Evolutionary conservation across 768 basidiomycete genomes (phyloP), one percentile per base, ranked within the genome.

Genomic region (Botryobasidium botryosum): DNA sequence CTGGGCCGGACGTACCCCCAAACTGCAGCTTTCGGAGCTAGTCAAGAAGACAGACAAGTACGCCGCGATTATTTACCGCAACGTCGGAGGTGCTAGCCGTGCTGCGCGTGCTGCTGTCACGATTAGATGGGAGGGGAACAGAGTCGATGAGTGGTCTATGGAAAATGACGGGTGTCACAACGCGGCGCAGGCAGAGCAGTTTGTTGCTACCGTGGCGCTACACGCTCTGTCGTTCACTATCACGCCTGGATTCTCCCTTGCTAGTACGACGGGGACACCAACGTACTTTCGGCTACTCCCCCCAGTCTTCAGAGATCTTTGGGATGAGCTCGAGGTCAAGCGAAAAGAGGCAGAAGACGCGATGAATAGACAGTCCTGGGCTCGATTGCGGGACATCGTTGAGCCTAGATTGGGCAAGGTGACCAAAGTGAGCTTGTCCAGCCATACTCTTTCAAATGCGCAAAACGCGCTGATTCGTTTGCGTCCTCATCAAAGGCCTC

Each of bases 201-300:
- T 87, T 56, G 71, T 92, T 40, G 73, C 92, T 3, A 82, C 81
- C 15, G 61, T 91, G 39, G 88, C 87, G 3, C 64, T 96, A 27
- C 85, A 92, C 58, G 69, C 74, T 3, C 62, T 96, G 26, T 75
- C 73, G 8, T 85, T 77, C 53, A 73, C 76, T 13, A 46, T 59
- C 2, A 68, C 68, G 0, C 70, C 71, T 42, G 80, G 80, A 6
- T 86, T 86, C 59, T 68, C 45, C 13, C 61, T 68, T 26, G 59
- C 61, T 8, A 64, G 66, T 31, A 61, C 68, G 37, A 64, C 68
- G 24, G 69, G 60, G 35, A 65, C 65, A 37, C 43, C 51, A 28
- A 77, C 82, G 1, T 83, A 78, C 52, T 83, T 84, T 59, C 68
- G 85, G 51, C 59, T 75, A 6, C 66, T 97, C n/a, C 87, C 92